Percentiles rank a stretch among this genome's conserved stretches.
Evolutionary conservation across 352 stramenopile genomes (phyloP).

Genomic region (Plasmopara halstedii): DNA sequence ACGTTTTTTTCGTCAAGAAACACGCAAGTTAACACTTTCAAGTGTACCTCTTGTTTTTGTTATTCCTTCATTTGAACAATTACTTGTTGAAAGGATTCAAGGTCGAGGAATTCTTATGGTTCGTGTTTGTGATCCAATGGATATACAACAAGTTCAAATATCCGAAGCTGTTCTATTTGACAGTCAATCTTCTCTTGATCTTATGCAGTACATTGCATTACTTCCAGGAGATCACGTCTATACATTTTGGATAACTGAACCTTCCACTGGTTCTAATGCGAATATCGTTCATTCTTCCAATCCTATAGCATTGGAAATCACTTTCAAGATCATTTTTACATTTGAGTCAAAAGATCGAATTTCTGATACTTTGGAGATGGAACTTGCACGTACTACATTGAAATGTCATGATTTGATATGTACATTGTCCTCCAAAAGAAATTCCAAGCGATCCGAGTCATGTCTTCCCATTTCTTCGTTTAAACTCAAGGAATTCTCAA

Average conservation of each 20-base stretch:
- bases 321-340: constrained; percentile 34
- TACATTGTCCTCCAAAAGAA: constrained; percentile 2
- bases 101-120: constrained; percentile 51
- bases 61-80: constrained; percentile 42
- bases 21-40: constrained; percentile 10
- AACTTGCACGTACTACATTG: constrained; percentile 4
- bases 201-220: constrained; percentile 32
- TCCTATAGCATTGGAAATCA: constrained; percentile 22
- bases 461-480: constrained; percentile 20
- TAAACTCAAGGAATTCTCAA: neutral
- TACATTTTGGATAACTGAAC: constrained; percentile 58
- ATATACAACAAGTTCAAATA: constrained; percentile 39
- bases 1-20: constrained; percentile 38
- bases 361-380: constrained; percentile 10
- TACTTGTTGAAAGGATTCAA: constrained; percentile 45
- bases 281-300: constrained; percentile 2
- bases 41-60: constrained; percentile 36
- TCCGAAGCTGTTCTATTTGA: constrained; percentile 60
- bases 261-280: neutral
- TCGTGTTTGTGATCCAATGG: constrained; percentile 46
- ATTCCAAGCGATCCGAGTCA: neutral
- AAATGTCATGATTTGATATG: constrained; percentile 8
- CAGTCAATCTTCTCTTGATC: constrained; percentile 44
- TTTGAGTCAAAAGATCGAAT: constrained; percentile 25
- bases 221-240: constrained; percentile 55